Conservation (phyloP, 2,329 filamentous ascomycete genomes). For the Cladosporium velox region DNA sequence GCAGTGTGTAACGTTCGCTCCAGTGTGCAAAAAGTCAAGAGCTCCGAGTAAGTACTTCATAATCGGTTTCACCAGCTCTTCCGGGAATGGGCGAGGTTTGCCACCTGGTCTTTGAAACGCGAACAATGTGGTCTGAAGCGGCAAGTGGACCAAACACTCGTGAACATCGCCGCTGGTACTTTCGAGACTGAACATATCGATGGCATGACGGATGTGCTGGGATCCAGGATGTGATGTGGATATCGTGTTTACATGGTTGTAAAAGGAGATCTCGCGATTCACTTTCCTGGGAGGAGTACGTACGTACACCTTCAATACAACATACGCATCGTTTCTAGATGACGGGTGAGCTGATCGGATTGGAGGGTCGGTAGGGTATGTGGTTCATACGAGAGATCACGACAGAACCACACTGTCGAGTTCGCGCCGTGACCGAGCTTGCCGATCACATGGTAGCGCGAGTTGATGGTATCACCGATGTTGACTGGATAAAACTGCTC, state of each 20-base stretch:
- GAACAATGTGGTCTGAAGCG: conserved; percentile 1
- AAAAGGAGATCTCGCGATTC: neutral
- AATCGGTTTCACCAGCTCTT: neutral
- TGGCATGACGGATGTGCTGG: neutral
- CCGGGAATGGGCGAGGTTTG: neutral
- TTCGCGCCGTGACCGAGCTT: conserved; percentile 48
- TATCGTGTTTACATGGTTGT: neutral
- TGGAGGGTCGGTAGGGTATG: neutral
- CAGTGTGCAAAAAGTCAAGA: conserved; percentile 2
- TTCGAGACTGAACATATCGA: neutral
- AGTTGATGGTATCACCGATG: conserved; percentile 39
- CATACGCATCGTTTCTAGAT: neutral
- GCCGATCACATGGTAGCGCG: conserved; percentile 42
- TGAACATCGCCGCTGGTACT: neutral
- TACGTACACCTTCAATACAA: neutral
- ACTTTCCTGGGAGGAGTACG: neutral
- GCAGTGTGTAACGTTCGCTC: neutral
- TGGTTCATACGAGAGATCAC: conserved; percentile 29
- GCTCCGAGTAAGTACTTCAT: neutral
- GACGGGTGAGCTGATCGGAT: neutral
- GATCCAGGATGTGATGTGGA: neutral
- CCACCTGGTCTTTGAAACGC: neutral
- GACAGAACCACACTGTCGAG: conserved; percentile 49
- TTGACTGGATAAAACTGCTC: conserved; percentile 42
- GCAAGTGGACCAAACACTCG: neutral